phyloP scores from a whole-genome alignment of 2,329 filamentous ascomycete genomes.

The Hypocrella siamensis region DNA sequence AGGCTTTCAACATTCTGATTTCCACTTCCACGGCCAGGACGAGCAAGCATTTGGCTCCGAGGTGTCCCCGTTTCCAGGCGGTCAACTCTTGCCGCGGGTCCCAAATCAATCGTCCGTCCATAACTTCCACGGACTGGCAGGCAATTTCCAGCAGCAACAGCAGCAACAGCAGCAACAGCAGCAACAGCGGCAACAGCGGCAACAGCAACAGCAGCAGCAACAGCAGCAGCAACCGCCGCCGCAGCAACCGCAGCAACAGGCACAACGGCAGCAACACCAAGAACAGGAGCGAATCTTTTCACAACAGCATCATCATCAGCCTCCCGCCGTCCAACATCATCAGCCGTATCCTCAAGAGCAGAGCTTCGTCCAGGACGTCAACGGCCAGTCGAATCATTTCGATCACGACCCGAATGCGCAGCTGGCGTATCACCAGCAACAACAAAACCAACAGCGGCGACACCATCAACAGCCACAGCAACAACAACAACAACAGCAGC shows the following conservation, averaged over 20 bases:
- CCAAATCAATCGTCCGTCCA: conserved; percentile 18
- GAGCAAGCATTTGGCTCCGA: conserved; percentile 17
- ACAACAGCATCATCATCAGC: conserved; percentile 12
- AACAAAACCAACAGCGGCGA: conserved; percentile 1
- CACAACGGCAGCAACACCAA: conserved; percentile 8
- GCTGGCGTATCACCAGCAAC: conserved; percentile 8
- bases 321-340: not conserved
- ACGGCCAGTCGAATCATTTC: conserved; percentile 3
- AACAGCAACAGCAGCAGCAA: conserved; percentile 5
- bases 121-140: conserved; percentile 13
- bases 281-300: conserved; percentile 6
- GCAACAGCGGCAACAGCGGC: not conserved
- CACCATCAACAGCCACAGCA: conserved; percentile 4
- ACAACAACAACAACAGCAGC: too few relatives aligned
- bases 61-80: conserved; percentile 15
- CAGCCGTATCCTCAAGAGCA: conserved; percentile 3
- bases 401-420: conserved; percentile 1
- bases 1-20: conserved; percentile 17
- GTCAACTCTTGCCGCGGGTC: conserved; percentile 17
- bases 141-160: conserved; percentile 10
- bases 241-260: conserved; percentile 3
- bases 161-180: conserved; percentile 8
- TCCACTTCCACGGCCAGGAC: conserved; percentile 16
- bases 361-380: conserved; percentile 3
- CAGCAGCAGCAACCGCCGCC: conserved; percentile 6